Conservation (phyloP, 805 yeast genomes). For the Wickerhamiella galacta region DNA sequence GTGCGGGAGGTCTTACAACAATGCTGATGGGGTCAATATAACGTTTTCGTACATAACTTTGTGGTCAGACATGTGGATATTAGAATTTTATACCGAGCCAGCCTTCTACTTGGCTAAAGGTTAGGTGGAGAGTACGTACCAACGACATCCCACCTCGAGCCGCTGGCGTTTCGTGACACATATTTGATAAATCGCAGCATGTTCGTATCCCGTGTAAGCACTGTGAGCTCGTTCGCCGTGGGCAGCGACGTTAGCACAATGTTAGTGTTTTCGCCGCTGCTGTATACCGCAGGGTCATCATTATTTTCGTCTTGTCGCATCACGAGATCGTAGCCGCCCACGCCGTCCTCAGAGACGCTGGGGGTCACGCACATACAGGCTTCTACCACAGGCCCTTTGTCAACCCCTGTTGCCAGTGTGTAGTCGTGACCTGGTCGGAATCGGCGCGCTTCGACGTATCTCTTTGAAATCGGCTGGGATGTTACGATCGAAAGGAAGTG, state of each 20-base stretch:
- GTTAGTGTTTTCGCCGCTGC: constrained; percentile 44
- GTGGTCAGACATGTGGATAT: no score
- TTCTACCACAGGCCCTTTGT: constrained; percentile 37
- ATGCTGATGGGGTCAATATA: no score
- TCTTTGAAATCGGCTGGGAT: constrained; percentile 38
- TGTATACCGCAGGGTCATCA: constrained; percentile 76
- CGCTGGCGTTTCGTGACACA: constrained; percentile 72
- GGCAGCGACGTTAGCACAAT: constrained; percentile 73
- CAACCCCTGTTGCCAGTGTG: constrained; percentile 64
- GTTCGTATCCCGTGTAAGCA: constrained; percentile 68
- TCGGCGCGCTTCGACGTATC: constrained; percentile 59
- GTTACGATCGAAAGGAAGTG: constrained; percentile 57
- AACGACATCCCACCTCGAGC: constrained; percentile 82
- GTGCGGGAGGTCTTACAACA: no score
- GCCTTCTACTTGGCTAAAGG: no score
- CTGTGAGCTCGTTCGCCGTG: constrained; percentile 58
- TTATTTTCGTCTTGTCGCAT: constrained; percentile 40
- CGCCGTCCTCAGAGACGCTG: constrained; percentile 65
- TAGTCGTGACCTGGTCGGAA: constrained; percentile 93
- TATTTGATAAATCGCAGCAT: constrained; percentile 89
- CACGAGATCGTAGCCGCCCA: constrained; percentile 87
- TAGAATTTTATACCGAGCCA: no score
- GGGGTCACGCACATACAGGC: constrained; percentile 77
- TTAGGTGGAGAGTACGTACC: constrained; percentile 74
- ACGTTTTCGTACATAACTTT: no score